Base-by-base conservation (phyloP, 2,329 filamentous ascomycete genomes). In the Dothistroma pini region DNA sequence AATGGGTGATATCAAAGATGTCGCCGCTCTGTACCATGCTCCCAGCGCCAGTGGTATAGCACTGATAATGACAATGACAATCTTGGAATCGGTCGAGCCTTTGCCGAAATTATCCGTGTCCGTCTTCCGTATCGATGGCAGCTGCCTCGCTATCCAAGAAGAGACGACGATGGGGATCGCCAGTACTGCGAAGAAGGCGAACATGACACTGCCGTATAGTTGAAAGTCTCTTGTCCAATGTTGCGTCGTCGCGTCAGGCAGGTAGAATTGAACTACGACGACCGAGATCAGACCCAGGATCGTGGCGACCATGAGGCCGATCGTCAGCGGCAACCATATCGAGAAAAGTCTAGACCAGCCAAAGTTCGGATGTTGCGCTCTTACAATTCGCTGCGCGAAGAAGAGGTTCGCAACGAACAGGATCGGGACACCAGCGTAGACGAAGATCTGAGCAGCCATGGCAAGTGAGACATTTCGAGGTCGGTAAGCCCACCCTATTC, bases 331-430 rank as follows among this genome's bases (percentile, higher is more conserved):
- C 74, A 92, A 88, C 29, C 75, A 59, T 21, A 78, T 65, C 1
- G 78, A 79, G 25, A 85, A 78, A 1, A 75, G 68, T 25, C 76
- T 79, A 63, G 84, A 81, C 90, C 90, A 93, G 60, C 90, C 91
- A 34, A 91, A 72, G 1, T 74, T 71, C 0, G 90, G 90, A 70
- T 93, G 89, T 51, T 85, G 84, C 4, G 89, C 88, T 57, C 91
- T 84, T 19, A 95, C 75, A 29, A 96, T 81, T 51, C 91, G 86
- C 75, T 91, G 89, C 0, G 87, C 77, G 71, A 93, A 90, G 69
- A 95, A 77, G 48, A 96, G 76, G 76, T 96, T 95, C 75, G 91
- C 78, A 69, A 93, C 77, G 75, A 90, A 93, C 29, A 96, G 78
- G 8, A 96, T 75, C 35, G 96, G 73, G 16, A 92, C 86, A 48